Percentiles rank a stretch among this genome's conserved stretches.
Conservation (phyloP, 2,329 filamentous ascomycete genomes). For the Fusarium sp. region DNA sequence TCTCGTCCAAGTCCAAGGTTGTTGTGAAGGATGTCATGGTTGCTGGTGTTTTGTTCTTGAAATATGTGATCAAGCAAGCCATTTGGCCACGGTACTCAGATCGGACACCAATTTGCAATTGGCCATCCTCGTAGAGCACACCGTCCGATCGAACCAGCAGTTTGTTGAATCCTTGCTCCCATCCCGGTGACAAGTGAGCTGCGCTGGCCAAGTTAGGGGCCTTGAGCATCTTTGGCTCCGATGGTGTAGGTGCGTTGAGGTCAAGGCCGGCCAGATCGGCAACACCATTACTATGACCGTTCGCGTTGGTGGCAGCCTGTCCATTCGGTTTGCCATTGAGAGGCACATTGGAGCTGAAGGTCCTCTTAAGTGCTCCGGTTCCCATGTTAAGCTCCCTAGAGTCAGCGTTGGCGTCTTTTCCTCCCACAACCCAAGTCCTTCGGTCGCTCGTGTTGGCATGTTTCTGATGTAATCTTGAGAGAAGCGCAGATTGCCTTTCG, state of each 20-base stretch:
- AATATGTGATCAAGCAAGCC: conserved; percentile 95
- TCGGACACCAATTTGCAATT: conserved; percentile 90
- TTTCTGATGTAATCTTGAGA: conserved; percentile 94
- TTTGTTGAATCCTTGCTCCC: conserved; percentile 90
- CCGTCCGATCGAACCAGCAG: conserved; percentile 85
- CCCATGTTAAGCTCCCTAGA: conserved; percentile 83
- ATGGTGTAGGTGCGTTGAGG: conserved; percentile 71
- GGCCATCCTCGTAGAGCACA: conserved; percentile 92
- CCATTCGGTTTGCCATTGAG: conserved; percentile 63
- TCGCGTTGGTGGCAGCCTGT: conserved; percentile 60
- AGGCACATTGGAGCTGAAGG: conserved; percentile 75
- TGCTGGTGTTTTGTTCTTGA: conserved; percentile 91
- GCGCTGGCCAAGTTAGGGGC: conserved; percentile 90
- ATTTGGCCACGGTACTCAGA: conserved; percentile 97
- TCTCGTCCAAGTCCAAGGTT: conserved; percentile 83
- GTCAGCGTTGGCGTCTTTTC: conserved; percentile 91
- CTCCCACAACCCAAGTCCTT: conserved; percentile 97
- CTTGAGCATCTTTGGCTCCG: conserved; percentile 70
- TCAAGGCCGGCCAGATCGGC: conserved; percentile 86
- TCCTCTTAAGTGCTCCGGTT: conserved; percentile 84
- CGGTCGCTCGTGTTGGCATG: conserved; percentile 93
- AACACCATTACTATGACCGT: conserved; percentile 63
- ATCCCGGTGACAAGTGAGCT: conserved; percentile 91
- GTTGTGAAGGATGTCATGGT: conserved; percentile 93
- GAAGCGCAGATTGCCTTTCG: conserved; percentile 88